A percentile compares a stretch with the other conserved stretches of the same genome.
These are phyloP conservation scores for Mentha longifolia DNA, from an alignment of 257 asterid species.

Conservation along the genomic window DNA sequence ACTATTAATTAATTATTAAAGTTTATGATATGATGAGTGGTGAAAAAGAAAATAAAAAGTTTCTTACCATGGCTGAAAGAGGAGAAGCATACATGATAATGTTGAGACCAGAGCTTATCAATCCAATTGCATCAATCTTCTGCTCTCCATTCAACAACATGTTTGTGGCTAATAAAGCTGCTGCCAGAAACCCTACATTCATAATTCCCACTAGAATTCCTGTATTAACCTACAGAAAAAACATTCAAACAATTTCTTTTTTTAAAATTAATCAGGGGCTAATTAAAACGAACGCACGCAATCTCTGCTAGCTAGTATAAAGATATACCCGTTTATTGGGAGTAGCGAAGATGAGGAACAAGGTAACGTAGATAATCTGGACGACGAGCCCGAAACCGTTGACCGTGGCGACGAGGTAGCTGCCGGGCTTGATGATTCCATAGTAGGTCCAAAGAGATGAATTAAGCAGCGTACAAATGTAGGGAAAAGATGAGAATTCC, in stretches of 20 bases:
- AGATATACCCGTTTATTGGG: conserved; percentile 40
- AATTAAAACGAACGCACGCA: too few species aligned
- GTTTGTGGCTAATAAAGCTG: conserved; percentile 40
- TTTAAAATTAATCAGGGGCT: too few species aligned
- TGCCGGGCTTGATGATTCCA: conserved; percentile 63
- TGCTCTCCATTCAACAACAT: conserved; percentile 44
- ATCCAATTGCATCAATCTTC: conserved; percentile 61
- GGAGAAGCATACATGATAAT: conserved; percentile 88
- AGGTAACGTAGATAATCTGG: conserved; percentile 45
- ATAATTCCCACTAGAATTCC: conserved; percentile 44
- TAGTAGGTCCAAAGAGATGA: conserved; percentile 70
- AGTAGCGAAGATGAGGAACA: conserved; percentile 60
- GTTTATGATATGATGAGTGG: too few species aligned
- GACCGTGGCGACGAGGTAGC: conserved; percentile 71
- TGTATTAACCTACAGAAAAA: conserved; percentile 46
- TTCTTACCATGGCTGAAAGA: conserved; percentile 70
- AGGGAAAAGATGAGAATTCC: conserved; percentile 71
- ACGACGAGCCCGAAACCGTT: conserved; percentile 65
- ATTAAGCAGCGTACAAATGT: conserved; percentile 60
- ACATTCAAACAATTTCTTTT: background rate
- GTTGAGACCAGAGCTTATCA: conserved; percentile 64
- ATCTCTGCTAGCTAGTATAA: too few species aligned
- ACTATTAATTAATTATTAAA: too few species aligned
- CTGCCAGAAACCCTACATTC: conserved; percentile 54
- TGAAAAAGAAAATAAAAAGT: too few species aligned